A percentile compares a stretch with the other conserved stretches of the same genome.
Conservation (phyloP, 164 flowering plant species). For the Paratinospora sagittata region DNA sequence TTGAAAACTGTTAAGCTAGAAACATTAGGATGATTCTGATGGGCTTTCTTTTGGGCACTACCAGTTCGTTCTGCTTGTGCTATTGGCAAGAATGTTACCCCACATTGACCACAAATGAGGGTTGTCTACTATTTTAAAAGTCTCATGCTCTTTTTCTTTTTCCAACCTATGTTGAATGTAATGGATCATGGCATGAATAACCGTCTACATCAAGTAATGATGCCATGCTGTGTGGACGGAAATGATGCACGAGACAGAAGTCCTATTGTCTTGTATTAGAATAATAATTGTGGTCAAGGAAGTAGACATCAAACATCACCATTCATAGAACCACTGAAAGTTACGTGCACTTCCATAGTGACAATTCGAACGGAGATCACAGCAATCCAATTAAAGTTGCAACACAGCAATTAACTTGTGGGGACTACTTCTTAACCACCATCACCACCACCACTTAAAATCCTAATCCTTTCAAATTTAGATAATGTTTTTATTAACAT, state of each 20-base stretch:
- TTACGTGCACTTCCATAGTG: background rate
- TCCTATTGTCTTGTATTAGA: background rate
- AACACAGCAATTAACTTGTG: background rate
- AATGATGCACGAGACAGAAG: background rate
- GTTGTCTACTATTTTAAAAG: background rate
- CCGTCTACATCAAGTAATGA: background rate
- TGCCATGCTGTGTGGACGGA: background rate
- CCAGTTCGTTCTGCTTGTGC: background rate
- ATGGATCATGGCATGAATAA: too few species aligned
- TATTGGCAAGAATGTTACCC: background rate
- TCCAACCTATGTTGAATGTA: background rate
- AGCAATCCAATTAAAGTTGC: background rate
- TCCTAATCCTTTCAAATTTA: background rate
- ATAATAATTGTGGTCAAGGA: conserved; percentile 1
- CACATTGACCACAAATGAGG: background rate
- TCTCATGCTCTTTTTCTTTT: background rate
- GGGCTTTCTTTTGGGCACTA: background rate
- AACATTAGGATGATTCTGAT: too few species aligned
- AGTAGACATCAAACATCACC: background rate
- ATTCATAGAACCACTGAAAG: background rate
- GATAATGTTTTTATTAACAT: background rate
- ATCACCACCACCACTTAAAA: background rate
- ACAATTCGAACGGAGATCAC: too few species aligned
- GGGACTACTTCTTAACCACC: background rate
- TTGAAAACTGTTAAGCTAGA: too few species aligned